phyloP scores from a whole-genome alignment of 2,329 filamentous ascomycete genomes.

The Thermomyces lanuginosus region DNA sequence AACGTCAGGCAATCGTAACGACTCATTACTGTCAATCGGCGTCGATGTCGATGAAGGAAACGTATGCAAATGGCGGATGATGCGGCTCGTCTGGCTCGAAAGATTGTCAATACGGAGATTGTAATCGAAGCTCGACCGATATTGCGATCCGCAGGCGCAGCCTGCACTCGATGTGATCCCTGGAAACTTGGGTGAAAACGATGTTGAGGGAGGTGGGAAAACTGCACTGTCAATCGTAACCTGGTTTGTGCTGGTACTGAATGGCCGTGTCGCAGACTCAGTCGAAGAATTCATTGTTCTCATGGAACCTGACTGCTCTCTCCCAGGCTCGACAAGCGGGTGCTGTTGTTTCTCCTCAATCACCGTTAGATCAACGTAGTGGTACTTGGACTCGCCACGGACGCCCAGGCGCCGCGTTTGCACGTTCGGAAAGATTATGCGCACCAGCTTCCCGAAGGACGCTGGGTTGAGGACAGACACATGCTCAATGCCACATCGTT shows the following conservation, averaged over 20 bases:
- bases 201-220: constrained; percentile 25
- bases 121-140: constrained; percentile 13
- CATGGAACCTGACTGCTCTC: constrained; percentile 10
- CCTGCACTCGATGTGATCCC: constrained; percentile 9
- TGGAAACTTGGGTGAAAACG: constrained; percentile 19
- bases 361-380: constrained; percentile 49
- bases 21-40: constrained; percentile 44
- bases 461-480: constrained; percentile 93
- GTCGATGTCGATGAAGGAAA: constrained; percentile 20
- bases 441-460: constrained; percentile 91
- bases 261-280: constrained; percentile 3
- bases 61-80: constrained; percentile 25
- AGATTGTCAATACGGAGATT: constrained; percentile 23
- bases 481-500: constrained; percentile 76
- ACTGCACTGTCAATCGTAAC: constrained; percentile 22
- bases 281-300: constrained; percentile 11
- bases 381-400: constrained; percentile 93
- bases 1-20: constrained; percentile 71
- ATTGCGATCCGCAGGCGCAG: constrained; percentile 17
- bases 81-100: constrained; percentile 20
- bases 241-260: constrained; percentile 17
- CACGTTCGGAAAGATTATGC: constrained; percentile 87
- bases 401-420: constrained; percentile 86
- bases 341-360: constrained; percentile 29
- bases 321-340: constrained; percentile 10